Conservation (phyloP, 257 asterid species). For the Cinchona pubescens region DNA sequence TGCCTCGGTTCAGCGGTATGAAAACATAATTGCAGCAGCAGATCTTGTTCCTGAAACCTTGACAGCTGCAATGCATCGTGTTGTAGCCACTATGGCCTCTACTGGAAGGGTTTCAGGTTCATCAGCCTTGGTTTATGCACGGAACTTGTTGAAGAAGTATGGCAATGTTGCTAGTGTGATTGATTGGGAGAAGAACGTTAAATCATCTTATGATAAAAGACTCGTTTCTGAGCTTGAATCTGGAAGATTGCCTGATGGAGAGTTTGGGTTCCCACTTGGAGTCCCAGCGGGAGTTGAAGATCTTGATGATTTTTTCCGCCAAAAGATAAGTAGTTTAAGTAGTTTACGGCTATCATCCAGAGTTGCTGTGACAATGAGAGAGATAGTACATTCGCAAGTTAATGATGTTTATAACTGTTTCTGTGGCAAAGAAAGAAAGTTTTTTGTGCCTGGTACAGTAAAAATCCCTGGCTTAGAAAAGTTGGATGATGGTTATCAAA, state of each 20-base stretch:
- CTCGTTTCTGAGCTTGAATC: slow-evolving; percentile 78
- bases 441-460: slow-evolving; percentile 50
- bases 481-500: slow-evolving; percentile 65
- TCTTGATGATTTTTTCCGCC: slow-evolving; percentile 86
- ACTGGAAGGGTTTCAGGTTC: slow-evolving; percentile 75
- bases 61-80: slow-evolving; percentile 76
- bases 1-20: slow-evolving; percentile 67
- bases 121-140: slow-evolving; percentile 65
- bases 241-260: slow-evolving; percentile 73
- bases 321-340: slow-evolving; percentile 68
- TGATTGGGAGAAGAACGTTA: slow-evolving; percentile 87
- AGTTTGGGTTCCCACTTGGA: slow-evolving; percentile 75
- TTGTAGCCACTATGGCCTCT: slow-evolving; percentile 60
- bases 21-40: slow-evolving; percentile 74
- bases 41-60: slow-evolving; percentile 85
- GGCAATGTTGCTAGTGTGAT: slow-evolving; percentile 60
- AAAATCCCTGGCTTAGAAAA: slow-evolving; percentile 60
- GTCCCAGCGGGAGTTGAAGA: slow-evolving; percentile 95
- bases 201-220: slow-evolving; percentile 74
- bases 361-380: slow-evolving; percentile 86
- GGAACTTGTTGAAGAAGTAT: slow-evolving; percentile 71
- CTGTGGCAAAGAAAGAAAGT: slow-evolving; percentile 71
- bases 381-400: slow-evolving; percentile 72
- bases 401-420: slow-evolving; percentile 70
- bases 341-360: slow-evolving; percentile 64